Conservation (phyloP, 2,329 filamentous ascomycete genomes). For the Arthrobotrys iridis region DNA sequence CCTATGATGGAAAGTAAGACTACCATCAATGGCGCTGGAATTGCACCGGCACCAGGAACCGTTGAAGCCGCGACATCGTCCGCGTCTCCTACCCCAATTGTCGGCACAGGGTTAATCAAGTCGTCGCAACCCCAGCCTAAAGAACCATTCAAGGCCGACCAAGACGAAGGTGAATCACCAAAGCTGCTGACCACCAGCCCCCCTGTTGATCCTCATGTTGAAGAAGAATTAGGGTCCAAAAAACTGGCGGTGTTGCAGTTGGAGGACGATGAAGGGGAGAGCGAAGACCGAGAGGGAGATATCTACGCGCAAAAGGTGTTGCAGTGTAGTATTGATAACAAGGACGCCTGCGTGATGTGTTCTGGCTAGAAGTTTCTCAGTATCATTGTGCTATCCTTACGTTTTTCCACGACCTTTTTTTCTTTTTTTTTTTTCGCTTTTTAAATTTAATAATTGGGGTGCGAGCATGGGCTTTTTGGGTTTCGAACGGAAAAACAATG, state of each 20-base stretch:
- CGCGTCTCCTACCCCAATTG: neutral
- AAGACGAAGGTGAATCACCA: slow-evolving; percentile 79
- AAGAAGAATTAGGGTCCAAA: slow-evolving; percentile 67
- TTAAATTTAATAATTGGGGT: no score
- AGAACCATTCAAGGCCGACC: slow-evolving; percentile 79
- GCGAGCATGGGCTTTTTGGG: no score
- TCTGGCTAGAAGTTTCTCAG: slow-evolving; percentile 79
- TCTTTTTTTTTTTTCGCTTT: neutral
- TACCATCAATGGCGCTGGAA: slow-evolving; percentile 62
- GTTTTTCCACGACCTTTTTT: neutral
- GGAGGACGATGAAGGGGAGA: slow-evolving; percentile 78
- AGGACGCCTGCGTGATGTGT: slow-evolving; percentile 95
- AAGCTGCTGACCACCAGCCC: slow-evolving; percentile 80
- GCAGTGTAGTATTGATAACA: slow-evolving; percentile 97
- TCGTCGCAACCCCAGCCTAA: slow-evolving; percentile 64
- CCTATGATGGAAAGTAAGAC: slow-evolving; percentile 50
- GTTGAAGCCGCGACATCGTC: slow-evolving; percentile 59
- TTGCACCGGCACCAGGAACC: slow-evolving; percentile 74
- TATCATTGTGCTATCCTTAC: no score
- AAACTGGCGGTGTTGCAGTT: slow-evolving; percentile 67
- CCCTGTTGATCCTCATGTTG: slow-evolving; percentile 67
- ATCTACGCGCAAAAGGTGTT: slow-evolving; percentile 95
- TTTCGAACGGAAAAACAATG: no score
- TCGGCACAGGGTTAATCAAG: slow-evolving; percentile 56
- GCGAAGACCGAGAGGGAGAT: slow-evolving; percentile 80